Evolutionary conservation across 1,139 yeast genomes (phyloP), one percentile per base, ranked within the genome.

Genomic region (Suhomyces bokatorum): DNA sequence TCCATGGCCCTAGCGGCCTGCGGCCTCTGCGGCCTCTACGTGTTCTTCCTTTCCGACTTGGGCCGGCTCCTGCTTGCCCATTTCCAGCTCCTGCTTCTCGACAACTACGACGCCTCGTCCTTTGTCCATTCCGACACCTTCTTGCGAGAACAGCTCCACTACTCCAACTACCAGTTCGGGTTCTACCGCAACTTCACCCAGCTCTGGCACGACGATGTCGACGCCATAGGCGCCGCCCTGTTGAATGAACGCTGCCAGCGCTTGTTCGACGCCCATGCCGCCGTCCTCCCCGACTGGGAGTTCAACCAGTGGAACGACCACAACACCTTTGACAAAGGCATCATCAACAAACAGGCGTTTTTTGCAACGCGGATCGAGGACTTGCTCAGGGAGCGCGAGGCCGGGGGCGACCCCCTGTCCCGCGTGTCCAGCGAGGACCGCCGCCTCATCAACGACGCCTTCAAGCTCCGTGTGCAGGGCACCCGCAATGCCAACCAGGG

Each of bases 271-370:
- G 58, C 59, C 27, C 58, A 63, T 46, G 37, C 48, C 6, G 35
- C 42, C 3, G 36, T 29, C 5, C 28, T 63, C 39, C 68, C 71
- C 1, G 60, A 61, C 1, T 70, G 68, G 67, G 31, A 26, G 12
- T 57, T 69, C 44, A 53, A 54, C 2, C 44, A 43, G 13, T 54
- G 56, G 42, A 16, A 33, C 2, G 52, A 51, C 4, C 50, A 48
- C 22, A 44, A 51, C 9, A 36, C 42, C 9, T 69, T 57, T 48
- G 73, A 69, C 38, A 72, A 71, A 52, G 55, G 59, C 32, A 57
- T 68, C 6, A 67, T 49, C 12, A 45, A 58, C 32, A 64, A 64
- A 49, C 56, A 42, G 9, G 33, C 31, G 3, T 64, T 48, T 44
- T 61, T 64, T 46, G 40, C 42, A 11, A 42, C 50, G 6, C 43